phyloP scores from a whole-genome alignment of 2,329 filamentous ascomycete species.

The Colletotrichum orchidophilum region DNA sequence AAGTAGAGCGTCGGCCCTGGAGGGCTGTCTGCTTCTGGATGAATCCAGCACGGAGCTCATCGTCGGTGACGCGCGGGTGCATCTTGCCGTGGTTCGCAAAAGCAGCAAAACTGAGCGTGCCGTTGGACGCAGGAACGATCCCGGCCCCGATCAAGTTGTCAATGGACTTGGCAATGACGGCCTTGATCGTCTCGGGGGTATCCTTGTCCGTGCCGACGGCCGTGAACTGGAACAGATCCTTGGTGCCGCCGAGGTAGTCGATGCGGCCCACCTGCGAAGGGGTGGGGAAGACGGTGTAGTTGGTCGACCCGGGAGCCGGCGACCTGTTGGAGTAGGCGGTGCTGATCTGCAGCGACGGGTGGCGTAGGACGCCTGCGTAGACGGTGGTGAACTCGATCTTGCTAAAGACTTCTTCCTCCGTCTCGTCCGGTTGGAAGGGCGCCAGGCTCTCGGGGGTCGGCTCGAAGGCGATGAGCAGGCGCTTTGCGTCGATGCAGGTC shows the following conservation, averaged over 20 bases:
- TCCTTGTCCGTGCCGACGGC: constrained; percentile 39
- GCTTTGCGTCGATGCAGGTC: constrained; percentile 37
- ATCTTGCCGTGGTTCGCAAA: constrained; percentile 50
- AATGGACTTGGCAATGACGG: constrained; percentile 40
- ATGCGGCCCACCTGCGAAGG: constrained; percentile 38
- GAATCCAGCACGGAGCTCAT: constrained; percentile 50
- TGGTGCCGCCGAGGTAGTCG: constrained; percentile 42
- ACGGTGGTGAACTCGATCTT: constrained; percentile 35
- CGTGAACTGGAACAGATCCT: constrained; percentile 44
- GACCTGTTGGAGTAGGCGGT: constrained; percentile 36
- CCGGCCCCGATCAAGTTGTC: constrained; percentile 41
- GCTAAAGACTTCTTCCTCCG: constrained; percentile 35
- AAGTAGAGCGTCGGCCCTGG: constrained; percentile 55
- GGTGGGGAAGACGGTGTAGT: constrained; percentile 39
- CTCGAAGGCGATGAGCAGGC: constrained; percentile 38
- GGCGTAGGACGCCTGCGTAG: constrained; percentile 39
- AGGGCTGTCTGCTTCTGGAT: constrained; percentile 51
- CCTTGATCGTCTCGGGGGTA: constrained; percentile 36
- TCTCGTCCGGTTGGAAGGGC: constrained; percentile 34
- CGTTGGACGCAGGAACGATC: constrained; percentile 35
- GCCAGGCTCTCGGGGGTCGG: constrained; percentile 37
- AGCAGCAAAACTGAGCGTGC: constrained; percentile 42
- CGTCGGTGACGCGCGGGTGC: constrained; percentile 43
- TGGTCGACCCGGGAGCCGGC: constrained; percentile 33
- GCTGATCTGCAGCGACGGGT: constrained; percentile 37